A percentile compares a stretch with the other conserved stretches of the same genome.
phyloP scores from a whole-genome alignment of 1,284 basidiomycete genomes.

The Ceratorhiza oryzae-sativae region DNA sequence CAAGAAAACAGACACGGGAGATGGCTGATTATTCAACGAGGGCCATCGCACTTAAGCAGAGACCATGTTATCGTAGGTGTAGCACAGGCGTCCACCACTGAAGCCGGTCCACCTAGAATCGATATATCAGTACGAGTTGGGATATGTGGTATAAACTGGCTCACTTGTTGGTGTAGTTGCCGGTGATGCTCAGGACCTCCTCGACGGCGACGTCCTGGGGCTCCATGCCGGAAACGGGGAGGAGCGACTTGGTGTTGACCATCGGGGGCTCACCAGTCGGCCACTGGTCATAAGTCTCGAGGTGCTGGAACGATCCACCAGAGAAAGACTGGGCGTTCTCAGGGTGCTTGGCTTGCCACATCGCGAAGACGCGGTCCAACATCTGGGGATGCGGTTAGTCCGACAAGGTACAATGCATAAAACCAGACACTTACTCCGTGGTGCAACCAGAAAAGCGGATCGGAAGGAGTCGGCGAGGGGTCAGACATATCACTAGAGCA shows the following conservation, averaged over 20 bases:
- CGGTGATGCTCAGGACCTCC: conserved; percentile 30
- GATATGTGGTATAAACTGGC: background rate
- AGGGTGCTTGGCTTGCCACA: conserved; percentile 32
- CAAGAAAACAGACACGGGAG: background rate
- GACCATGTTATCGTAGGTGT: conserved; percentile 31
- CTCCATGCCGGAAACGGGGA: conserved; percentile 32
- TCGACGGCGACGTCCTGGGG: conserved; percentile 19
- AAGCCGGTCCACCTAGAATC: conserved; percentile 16
- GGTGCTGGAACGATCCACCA: conserved; percentile 20
- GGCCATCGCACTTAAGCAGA: background rate
- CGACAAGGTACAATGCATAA: background rate
- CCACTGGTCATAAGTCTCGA: conserved; percentile 14
- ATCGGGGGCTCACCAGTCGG: conserved; percentile 21
- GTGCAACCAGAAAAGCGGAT: conserved; percentile 35
- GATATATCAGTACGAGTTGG: background rate
- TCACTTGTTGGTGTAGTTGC: conserved; percentile 27
- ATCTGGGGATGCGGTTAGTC: background rate
- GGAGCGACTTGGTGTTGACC: conserved; percentile 21
- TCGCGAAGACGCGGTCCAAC: conserved; percentile 27
- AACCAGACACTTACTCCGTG: conserved; percentile 36
- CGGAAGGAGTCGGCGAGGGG: conserved; percentile 37
- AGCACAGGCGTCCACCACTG: conserved; percentile 20
- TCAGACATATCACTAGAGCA: conserved; percentile 35
- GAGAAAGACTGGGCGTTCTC: conserved; percentile 28
- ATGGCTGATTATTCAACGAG: background rate